Evolutionary conservation across 2,329 filamentous ascomycete genomes (phyloP).

Genomic region (Pseudogymnoascus sp.): DNA sequence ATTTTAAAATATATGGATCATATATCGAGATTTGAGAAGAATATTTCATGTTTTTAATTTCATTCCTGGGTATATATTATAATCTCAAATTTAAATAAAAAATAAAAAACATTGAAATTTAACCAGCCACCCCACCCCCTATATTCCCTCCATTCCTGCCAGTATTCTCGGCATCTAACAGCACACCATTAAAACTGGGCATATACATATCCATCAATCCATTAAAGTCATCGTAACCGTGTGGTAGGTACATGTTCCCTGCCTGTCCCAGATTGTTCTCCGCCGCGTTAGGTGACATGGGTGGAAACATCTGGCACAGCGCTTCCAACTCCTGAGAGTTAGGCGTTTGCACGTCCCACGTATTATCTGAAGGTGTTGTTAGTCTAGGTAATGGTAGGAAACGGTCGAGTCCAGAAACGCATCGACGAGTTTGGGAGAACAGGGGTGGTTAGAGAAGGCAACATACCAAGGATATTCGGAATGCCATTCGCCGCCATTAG

Average conservation of each 20-base stretch:
- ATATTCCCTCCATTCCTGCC: background rate
- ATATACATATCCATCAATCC: background rate
- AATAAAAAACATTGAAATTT: background rate
- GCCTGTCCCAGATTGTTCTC: background rate
- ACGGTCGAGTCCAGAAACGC: background rate
- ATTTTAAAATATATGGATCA: background rate
- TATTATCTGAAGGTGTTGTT: background rate
- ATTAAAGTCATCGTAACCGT: background rate
- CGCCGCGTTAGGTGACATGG: background rate
- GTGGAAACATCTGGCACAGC: background rate
- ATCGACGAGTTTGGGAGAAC: background rate
- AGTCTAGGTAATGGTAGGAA: background rate
- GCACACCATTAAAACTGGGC: background rate
- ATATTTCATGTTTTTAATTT: too few species aligned
- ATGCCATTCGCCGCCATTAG: conserved; percentile 9
- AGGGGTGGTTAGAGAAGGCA: background rate
- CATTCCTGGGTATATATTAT: background rate
- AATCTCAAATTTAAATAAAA: background rate
- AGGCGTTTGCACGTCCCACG: background rate
- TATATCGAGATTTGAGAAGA: too few species aligned
- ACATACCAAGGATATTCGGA: background rate
- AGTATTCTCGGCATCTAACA: background rate
- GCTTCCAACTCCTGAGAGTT: background rate
- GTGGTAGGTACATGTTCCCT: background rate
- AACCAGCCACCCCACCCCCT: background rate